Base-by-base conservation (phyloP, 768 basidiomycete genomes). In the Cystobasidium tubakii region DNA sequence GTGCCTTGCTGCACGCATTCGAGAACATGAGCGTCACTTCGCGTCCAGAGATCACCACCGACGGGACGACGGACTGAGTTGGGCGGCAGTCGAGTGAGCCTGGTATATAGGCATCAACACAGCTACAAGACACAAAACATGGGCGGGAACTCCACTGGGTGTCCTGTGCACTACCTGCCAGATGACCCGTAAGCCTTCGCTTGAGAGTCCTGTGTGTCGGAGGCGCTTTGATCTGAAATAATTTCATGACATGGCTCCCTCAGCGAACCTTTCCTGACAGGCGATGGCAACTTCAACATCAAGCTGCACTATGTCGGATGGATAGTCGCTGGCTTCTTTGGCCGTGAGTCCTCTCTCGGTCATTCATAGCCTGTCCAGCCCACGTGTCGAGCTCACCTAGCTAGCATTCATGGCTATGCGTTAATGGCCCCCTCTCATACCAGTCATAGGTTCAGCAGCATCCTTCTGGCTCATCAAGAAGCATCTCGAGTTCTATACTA, bases 381-480 rank as follows among this genome's bases (percentile, higher is more conserved):
- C 17, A 65, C 63, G 23, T 65, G 21, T 27, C 57, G n/a, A n/a
- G n/a, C n/a, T n/a, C n/a, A n/a, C n/a, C n/a, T n/a, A n/a, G n/a
- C n/a, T n/a, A n/a, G n/a, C n/a, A n/a, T n/a, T n/a, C n/a, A n/a
- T n/a, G 13, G 25, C 62, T 3, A 63, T 3, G 10, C 36, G 23
- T 6, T n/a, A 39, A 34, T 54, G n/a, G 6, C 33, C n/a, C 62
- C 31, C 62, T 23, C 21, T 23, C 29, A n/a, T 67, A 34, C 39
- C 75, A 1, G 44, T 86, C 12, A 76, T 87, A 34, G 85, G 89
- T 1, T 84, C 84, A 3, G 79, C 83, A 23, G 82, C 83, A n/a
- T 89, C 89, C 0, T 83, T 86, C 74, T 90, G 89, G 89, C 84
- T 90, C n/a, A 86, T 91, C 60, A 82, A 83, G 80, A 88, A 87